Evolutionary conservation across 306 rosid genomes (phyloP), one percentile per base, ranked within the genome.

Genomic region (Dalbergia cochinchinensis): DNA sequence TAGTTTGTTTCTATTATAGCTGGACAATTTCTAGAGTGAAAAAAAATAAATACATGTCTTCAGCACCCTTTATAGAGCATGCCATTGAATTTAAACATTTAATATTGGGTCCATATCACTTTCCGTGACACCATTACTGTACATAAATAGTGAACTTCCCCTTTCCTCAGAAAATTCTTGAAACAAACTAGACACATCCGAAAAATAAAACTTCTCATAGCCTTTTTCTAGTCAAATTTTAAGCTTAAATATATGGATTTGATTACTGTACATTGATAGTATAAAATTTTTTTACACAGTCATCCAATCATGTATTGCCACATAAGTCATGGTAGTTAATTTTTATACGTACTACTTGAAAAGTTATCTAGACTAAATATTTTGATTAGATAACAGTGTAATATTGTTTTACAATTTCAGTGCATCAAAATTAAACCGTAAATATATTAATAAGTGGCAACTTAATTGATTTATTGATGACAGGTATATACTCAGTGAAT

Each of bases 401-500:
- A n/a, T n/a, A n/a, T n/a, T n/a, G n/a, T n/a, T n/a, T n/a, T n/a
- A n/a, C n/a, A n/a, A n/a, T n/a, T n/a, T n/a, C n/a, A n/a, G n/a
- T n/a, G n/a, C n/a, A n/a, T n/a, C n/a, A n/a, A n/a, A n/a, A n/a
- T n/a, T n/a, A n/a, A n/a, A n/a, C n/a, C n/a, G n/a, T 47, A 55
- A 34, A 57, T 58, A 58, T 45, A 34, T 66, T 33, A 15, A 4
- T 61, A n/a, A 54, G 33, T 18, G 50, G 57, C 1, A 18, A 74
- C 18, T 76, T 47, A 54, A 0, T 58, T 19, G 35, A 26, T 26
- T 69, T 61, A 5, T 80, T 61, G 8, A 59, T 54, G 33, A 45
- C 87, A 92, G 98, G 98, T 33, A 89, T 94, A 87, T 92, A 94
- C 87, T 94, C 98, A 0, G 84, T 94, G 13, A 92, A 84, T 11